phyloP scores from a whole-genome alignment of 169 alveolate genomes.

The Eimeria tenella region DNA sequence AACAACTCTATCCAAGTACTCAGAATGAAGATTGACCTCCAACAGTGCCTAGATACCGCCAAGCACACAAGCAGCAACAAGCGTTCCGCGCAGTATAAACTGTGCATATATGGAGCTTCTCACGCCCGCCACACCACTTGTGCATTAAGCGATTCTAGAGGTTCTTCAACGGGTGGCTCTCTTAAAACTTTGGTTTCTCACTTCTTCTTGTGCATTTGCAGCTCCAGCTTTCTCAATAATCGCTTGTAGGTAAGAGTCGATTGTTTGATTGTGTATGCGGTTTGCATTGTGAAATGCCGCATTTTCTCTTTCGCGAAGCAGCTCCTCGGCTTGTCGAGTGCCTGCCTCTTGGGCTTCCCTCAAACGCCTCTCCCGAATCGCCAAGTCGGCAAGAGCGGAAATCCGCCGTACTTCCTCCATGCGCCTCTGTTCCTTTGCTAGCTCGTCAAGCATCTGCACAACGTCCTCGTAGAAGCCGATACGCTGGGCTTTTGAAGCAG shows the following conservation, averaged over 20 bases:
- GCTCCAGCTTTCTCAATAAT: conserved; percentile 79
- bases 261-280: conserved; percentile 94
- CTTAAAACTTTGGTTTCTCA: not conserved
- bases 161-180: not conserved
- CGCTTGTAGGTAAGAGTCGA: conserved; percentile 93
- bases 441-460: conserved; percentile 92
- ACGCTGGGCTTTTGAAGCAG: conserved; percentile 3
- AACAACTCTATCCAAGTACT: conserved; percentile 88
- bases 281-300: conserved; percentile 90
- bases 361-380: conserved; percentile 95
- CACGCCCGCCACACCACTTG: conserved; percentile 60
- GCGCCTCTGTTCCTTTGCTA: conserved; percentile 92
- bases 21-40: conserved; percentile 90
- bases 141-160: conserved; percentile 58
- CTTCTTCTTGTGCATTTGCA: conserved; percentile 66
- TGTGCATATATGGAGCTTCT: not conserved
- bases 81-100: not conserved
- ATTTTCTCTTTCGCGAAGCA: conserved; percentile 94
- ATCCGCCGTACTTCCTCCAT: conserved; percentile 86
- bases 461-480: conserved; percentile 30
- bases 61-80: conserved; percentile 80
- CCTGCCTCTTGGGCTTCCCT: conserved; percentile 96
- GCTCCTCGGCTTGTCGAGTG: conserved; percentile 95
- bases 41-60: conserved; percentile 88
- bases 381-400: conserved; percentile 92